Evolutionary conservation across 75 land plant species (phyloP), one percentile per base, ranked within the genome.

Genomic region (Gnetum montanum): DNA sequence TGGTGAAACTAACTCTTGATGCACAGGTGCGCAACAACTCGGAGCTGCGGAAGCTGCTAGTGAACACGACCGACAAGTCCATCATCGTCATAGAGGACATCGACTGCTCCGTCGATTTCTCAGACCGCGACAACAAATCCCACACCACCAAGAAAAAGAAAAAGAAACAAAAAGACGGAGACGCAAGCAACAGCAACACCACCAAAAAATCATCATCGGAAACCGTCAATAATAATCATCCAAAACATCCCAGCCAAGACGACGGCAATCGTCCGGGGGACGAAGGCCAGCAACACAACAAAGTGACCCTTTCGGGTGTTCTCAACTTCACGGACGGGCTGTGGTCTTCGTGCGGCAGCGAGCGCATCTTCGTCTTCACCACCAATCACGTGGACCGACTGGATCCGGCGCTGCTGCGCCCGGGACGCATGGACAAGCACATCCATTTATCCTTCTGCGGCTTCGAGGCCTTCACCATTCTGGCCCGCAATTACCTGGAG

Each of bases 311-410:
- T 20, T 67, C 74, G 8, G 74, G 74, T 18, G 36, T 72, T 46
- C 57, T 72, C 44, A 72, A 72, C 4, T 41, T 41, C 43, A 41
- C 43, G 5, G 43, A 41, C 43, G 43, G 43, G 43, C 4, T 41
- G 43, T 70, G 72, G 72, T 70, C 72, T 18, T 55, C 61, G 28
- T 66, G 74, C 25, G 74, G 64, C 23, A 43, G 50, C 31, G 74
- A 72, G 58, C 38, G 74, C 25, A 43, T 72, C 46, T 43, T 72
- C 46, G 46, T 72, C 3, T 72, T 72, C 70, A 72, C 74, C 23
- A 72, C 72, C 18, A 70, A 70, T 53, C 61, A 65, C 54, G 49
- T 65, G 20, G 72, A 70, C 8, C 44, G 57, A 64, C 53, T 72
- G 40, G 74, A 72, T 36, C 56, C 63, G 1, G 74, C 74, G 43